Evolutionary conservation across 768 basidiomycete species (phyloP).

Genomic region (Leccinum pellstonianum): DNA sequence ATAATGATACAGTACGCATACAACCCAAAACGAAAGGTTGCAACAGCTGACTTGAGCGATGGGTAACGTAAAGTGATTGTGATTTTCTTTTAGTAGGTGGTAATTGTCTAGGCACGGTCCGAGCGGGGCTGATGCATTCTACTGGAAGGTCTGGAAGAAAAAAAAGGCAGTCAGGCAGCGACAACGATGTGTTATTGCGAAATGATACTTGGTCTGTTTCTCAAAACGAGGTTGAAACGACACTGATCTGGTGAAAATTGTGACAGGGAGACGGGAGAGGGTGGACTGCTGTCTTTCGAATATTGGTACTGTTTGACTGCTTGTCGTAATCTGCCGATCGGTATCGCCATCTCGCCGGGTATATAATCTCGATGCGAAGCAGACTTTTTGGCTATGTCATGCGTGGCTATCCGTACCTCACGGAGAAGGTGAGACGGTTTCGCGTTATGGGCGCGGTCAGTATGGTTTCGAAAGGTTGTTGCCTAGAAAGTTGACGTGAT

Average conservation of each 20-base stretch:
- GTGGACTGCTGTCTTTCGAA: neutral
- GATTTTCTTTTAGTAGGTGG: neutral
- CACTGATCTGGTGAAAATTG: neutral
- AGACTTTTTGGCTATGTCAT: constrained; percentile 11
- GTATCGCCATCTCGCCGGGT: neutral
- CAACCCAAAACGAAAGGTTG: neutral
- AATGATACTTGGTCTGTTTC: neutral
- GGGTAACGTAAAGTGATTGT: constrained; percentile 8
- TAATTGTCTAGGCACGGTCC: constrained; percentile 3
- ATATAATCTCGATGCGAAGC: constrained; percentile 1
- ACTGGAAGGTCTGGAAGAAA: neutral
- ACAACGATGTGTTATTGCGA: neutral
- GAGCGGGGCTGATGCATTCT: neutral
- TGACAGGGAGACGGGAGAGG: constrained; percentile 1
- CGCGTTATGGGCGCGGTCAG: constrained; percentile 7
- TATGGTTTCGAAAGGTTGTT: neutral
- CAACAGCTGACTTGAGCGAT: neutral
- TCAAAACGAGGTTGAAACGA: constrained; percentile 3
- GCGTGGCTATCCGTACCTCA: neutral
- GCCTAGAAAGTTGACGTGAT: neutral
- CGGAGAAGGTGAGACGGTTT: constrained; percentile 1
- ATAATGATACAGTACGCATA: neutral
- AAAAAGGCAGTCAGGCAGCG: neutral
- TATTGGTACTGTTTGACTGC: neutral
- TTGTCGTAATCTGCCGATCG: constrained; percentile 12